Evolutionary conservation across 2,329 filamentous ascomycete species (phyloP), one percentile per base, ranked within the genome.

Genomic region (Calonectria multiphialidica): DNA sequence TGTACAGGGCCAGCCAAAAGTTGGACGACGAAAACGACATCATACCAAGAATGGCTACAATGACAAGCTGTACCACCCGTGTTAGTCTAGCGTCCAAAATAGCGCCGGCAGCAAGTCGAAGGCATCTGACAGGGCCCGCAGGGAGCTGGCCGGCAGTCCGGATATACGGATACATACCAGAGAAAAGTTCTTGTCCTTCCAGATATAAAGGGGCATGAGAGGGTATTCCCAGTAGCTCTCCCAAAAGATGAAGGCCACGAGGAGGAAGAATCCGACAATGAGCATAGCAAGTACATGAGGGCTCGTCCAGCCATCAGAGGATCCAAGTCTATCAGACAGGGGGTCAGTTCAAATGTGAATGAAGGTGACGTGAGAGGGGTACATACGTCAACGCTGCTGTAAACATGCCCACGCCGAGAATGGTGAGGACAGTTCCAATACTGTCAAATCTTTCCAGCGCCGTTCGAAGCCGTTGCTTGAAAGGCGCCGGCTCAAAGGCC

Each of bases 1-100:
- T 89, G 80, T 90, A 93, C 9, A 93, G 87, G 0, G 91, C 87
- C 2, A 92, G 83, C 89, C 91, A 93, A 81, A 94, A 93, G 21
- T 87, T 83, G 35, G 88, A 86, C 6, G 89, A 86, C 1, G 88
- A 86, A 76, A 94, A 94, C 6, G 88, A 88, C 83, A 93, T 90
- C 77, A 90, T 92, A 7, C 92, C 92, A 2, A 92, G 83, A 10
- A 89, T 86, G 30, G 92, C 83, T 5, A 89, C 88, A 7, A 84
- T 77, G 47, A 93, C 89, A 30, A 92, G 86, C 87, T 90, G 68
- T 40, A n/a, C 28, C 15, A 16, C 16, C 23, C 45, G 45, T 35
- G 68, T 75, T 71, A 64, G 73, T 23, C 35, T 35, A 25, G 15
- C 23, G n/a, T 16, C n/a, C 9, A 9, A 33, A 9, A n/a, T 40